Evolutionary conservation across 352 stramenopile genomes (phyloP).

Genomic region (Phytophthora parvispora): DNA sequence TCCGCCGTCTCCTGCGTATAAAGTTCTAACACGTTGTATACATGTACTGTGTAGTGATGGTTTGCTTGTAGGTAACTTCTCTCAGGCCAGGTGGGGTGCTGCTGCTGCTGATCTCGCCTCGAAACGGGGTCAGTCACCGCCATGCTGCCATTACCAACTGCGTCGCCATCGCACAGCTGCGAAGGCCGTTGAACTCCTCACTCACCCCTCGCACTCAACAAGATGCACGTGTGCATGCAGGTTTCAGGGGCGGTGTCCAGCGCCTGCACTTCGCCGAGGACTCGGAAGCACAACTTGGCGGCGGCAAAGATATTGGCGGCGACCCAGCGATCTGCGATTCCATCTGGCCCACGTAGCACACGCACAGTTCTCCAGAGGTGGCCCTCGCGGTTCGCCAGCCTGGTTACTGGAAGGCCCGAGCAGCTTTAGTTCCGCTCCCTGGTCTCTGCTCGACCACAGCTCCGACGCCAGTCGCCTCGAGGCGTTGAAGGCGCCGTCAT

Average conservation of each 20-base stretch:
- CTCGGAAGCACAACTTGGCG: background rate
- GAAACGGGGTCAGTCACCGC: background rate
- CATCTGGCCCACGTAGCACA: conserved; percentile 17
- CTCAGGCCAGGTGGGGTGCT: background rate
- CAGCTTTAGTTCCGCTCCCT: background rate
- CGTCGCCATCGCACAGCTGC: background rate
- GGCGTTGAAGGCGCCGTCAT: conserved; percentile 19
- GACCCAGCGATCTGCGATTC: conserved; percentile 7
- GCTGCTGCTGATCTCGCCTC: background rate
- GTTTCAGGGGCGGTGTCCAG: background rate
- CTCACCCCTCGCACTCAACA: background rate
- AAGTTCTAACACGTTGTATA: background rate
- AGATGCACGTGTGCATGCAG: background rate
- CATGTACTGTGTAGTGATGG: background rate
- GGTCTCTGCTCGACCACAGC: conserved; percentile 18
- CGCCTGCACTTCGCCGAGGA: background rate
- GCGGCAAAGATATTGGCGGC: conserved; percentile 1
- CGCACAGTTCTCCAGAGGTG: conserved; percentile 1
- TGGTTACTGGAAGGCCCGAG: conserved; percentile 19
- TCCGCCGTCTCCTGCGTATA: background rate
- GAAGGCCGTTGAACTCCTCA: background rate
- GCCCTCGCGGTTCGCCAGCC: conserved; percentile 8
- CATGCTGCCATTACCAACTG: background rate
- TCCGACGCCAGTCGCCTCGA: conserved; percentile 18
- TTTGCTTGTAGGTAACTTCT: background rate